Conservation (phyloP, 2,329 filamentous ascomycete species). For the Fusarium camptoceras region DNA sequence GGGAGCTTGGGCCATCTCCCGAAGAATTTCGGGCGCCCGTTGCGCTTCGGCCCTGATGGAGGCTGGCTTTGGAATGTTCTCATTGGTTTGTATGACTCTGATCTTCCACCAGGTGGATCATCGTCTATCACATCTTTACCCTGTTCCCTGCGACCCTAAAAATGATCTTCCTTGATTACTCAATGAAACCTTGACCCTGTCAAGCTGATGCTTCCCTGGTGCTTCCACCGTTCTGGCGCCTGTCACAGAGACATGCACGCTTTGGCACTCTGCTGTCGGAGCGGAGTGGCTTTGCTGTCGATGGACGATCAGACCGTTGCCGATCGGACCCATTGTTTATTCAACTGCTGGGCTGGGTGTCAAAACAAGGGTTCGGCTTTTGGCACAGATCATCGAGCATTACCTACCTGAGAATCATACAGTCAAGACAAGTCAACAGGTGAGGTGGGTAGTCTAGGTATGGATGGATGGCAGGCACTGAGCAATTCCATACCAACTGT, state of each 20-base stretch:
- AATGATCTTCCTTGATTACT: constrained; percentile 33
- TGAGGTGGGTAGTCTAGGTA: neutral
- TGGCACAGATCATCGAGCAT: neutral
- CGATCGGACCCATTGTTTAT: constrained; percentile 35
- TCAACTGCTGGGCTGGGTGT: neutral
- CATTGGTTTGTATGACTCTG: constrained; percentile 23
- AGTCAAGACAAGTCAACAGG: neutral
- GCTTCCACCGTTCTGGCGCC: constrained; percentile 40
- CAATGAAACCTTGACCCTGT: constrained; percentile 17
- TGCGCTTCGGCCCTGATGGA: constrained; percentile 34
- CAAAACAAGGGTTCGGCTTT: constrained; percentile 1
- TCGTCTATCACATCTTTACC: constrained; percentile 11
- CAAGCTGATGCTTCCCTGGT: constrained; percentile 38
- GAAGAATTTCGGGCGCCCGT: constrained; percentile 46
- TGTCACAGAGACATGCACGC: constrained; percentile 26
- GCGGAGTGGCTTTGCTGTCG: constrained; percentile 16
- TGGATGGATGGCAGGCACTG: neutral
- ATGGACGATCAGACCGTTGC: constrained; percentile 29
- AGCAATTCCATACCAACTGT: neutral
- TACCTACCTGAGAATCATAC: neutral
- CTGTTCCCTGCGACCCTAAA: constrained; percentile 14
- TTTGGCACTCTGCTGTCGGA: neutral
- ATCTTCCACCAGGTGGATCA: constrained; percentile 2
- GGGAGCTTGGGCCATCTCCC: constrained; percentile 33
- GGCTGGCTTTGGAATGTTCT: neutral